These are phyloP conservation scores for Brassica nigra DNA, from an alignment of 345 rosid species.

Conservation along the genomic window DNA sequence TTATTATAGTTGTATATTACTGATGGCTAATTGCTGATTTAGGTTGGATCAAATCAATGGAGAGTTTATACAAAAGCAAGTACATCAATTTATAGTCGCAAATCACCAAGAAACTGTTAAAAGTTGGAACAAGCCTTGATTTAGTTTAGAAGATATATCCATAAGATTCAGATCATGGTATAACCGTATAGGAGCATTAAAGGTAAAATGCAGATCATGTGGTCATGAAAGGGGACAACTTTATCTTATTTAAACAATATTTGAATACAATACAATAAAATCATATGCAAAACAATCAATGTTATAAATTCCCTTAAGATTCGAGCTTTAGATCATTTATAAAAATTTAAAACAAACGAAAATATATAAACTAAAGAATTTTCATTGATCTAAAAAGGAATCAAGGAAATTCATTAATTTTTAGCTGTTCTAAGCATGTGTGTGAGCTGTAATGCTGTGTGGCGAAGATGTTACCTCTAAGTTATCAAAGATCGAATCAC, in stretches of 20 bases:
- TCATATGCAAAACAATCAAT: constrained; percentile 35
- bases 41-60: neutral
- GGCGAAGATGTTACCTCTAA: constrained; percentile 18
- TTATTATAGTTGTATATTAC: neutral
- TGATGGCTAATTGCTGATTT: neutral
- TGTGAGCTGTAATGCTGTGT: constrained; percentile 38
- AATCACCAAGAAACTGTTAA: neutral
- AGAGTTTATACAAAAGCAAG: constrained; percentile 1
- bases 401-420: neutral
- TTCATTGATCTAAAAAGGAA: neutral
- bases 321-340: constrained; percentile 31
- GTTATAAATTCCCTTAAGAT: constrained; percentile 27
- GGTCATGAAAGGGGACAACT: constrained; percentile 43
- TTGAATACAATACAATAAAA: constrained; percentile 5
- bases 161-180: constrained; percentile 23
- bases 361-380: constrained; percentile 13
- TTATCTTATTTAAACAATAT: constrained; percentile 2
- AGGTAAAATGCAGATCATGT: constrained; percentile 39
- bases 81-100: neutral
- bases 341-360: neutral
- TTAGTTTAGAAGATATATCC: neutral
- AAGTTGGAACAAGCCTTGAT: neutral
- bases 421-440: constrained; percentile 38
- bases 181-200: constrained; percentile 29
- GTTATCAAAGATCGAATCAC: constrained; percentile 14